Evolutionary conservation across 371 early-diverging fungal genomes (phyloP).

Genomic region (Coemansia sp.): DNA sequence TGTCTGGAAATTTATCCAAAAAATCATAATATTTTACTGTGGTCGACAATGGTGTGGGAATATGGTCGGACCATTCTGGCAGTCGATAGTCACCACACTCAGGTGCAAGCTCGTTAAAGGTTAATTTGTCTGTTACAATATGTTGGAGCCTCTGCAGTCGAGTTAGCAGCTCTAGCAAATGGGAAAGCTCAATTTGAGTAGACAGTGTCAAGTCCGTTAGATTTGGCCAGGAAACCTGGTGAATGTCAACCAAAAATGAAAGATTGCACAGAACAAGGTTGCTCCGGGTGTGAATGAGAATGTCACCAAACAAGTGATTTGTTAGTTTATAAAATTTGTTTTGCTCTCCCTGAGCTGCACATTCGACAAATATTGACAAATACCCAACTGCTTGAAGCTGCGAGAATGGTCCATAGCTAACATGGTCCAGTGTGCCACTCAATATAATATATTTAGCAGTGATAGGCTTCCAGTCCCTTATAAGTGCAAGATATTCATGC

Average conservation of each 20-base stretch:
- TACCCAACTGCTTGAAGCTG: background rate
- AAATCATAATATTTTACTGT: background rate
- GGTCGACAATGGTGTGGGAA: background rate
- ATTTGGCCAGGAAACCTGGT: background rate
- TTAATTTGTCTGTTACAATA: background rate
- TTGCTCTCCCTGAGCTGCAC: background rate
- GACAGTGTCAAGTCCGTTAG: background rate
- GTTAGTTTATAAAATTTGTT: slow-evolving; percentile 2
- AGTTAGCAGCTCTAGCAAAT: background rate
- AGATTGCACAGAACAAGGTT: background rate
- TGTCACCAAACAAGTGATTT: background rate
- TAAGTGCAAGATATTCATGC: slow-evolving; percentile 1
- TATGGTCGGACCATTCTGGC: background rate
- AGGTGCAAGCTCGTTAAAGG: background rate
- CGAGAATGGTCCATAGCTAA: background rate
- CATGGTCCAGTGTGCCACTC: background rate
- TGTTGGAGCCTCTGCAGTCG: background rate
- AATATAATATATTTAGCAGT: background rate
- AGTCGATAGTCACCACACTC: background rate
- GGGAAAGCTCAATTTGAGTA: background rate
- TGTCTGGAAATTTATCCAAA: background rate
- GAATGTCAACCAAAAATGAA: background rate
- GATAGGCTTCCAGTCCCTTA: background rate
- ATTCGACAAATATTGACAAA: background rate
- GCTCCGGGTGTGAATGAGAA: background rate